These are phyloP conservation scores for Meripilus lineatus DNA, from an alignment of 1,284 basidiomycete genomes.

Conservation along the genomic window DNA sequence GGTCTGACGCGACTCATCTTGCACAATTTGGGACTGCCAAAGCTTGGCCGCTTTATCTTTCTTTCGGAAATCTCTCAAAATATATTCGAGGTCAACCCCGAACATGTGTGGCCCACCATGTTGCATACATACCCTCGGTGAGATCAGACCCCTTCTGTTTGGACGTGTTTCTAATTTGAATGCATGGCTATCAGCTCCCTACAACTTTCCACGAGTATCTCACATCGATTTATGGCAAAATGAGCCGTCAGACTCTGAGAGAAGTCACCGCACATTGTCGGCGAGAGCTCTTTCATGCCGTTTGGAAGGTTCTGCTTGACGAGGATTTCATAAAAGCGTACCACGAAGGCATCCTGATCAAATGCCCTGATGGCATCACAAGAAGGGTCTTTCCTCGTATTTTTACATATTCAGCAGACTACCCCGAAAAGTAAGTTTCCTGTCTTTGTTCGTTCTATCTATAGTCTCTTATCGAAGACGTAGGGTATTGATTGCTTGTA, in stretches of 20 bases:
- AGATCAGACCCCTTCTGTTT: neutral
- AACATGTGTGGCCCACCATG: slow-evolving; percentile 13
- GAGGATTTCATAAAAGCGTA: slow-evolving; percentile 21
- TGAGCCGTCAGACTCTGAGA: neutral
- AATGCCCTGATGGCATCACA: slow-evolving; percentile 13
- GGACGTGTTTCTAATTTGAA: no score
- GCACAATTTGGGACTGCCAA: slow-evolving; percentile 15
- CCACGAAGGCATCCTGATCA: slow-evolving; percentile 23
- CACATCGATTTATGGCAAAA: neutral
- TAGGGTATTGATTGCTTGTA: slow-evolving; percentile 14
- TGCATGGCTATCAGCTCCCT: slow-evolving; percentile 16
- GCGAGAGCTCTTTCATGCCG: slow-evolving; percentile 22
- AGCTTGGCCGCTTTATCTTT: slow-evolving; percentile 20
- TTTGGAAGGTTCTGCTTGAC: slow-evolving; percentile 22
- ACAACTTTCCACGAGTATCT: slow-evolving; percentile 16
- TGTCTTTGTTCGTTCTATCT: neutral
- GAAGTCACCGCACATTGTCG: slow-evolving; percentile 17
- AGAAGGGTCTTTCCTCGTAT: slow-evolving; percentile 16
- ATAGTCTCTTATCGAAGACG: neutral
- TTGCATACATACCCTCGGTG: slow-evolving; percentile 29
- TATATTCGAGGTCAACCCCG: slow-evolving; percentile 18
- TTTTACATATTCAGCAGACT: slow-evolving; percentile 26
- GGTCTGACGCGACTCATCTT: slow-evolving; percentile 18
- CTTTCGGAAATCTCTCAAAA: slow-evolving; percentile 19
- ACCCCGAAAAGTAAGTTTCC: slow-evolving; percentile 21